These are phyloP conservation scores for Ceratocystis variospora DNA, from an alignment of 2,329 filamentous ascomycete species.

Conservation along the genomic window DNA sequence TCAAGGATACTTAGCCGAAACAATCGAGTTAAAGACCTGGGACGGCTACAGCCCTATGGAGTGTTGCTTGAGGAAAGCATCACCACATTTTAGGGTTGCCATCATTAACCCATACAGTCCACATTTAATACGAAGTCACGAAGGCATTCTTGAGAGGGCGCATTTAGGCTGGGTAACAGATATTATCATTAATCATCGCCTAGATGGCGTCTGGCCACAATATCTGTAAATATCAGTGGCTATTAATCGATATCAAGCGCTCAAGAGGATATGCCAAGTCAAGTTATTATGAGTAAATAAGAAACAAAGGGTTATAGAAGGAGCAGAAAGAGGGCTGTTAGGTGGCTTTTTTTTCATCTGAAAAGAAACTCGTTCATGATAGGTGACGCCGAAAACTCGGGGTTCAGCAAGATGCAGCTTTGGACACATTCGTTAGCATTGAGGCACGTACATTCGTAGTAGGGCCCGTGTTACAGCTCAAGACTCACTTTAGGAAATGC, in stretches of 20 bases:
- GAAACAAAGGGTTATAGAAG: background rate
- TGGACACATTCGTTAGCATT: background rate
- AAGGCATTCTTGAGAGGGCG: background rate
- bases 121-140: background rate
- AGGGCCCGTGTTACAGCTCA: too few species aligned
- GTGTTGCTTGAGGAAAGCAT: background rate
- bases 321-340: background rate
- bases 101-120: background rate
- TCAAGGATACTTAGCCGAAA: background rate
- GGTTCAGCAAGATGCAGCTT: constrained; percentile 82
- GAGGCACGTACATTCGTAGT: background rate
- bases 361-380: constrained; percentile 86
- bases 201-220: background rate
- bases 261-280: background rate
- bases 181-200: constrained; percentile 17
- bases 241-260: background rate
- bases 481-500: constrained; percentile 78
- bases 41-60: too few species aligned
- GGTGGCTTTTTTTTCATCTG: constrained; percentile 28
- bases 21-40: background rate
- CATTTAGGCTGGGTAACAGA: background rate
- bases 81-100: background rate
- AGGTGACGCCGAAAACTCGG: constrained; percentile 84
- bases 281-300: background rate
- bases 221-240: background rate